Base-by-base conservation (phyloP, 2,329 filamentous ascomycete species). In the Ramularia endophylla region DNA sequence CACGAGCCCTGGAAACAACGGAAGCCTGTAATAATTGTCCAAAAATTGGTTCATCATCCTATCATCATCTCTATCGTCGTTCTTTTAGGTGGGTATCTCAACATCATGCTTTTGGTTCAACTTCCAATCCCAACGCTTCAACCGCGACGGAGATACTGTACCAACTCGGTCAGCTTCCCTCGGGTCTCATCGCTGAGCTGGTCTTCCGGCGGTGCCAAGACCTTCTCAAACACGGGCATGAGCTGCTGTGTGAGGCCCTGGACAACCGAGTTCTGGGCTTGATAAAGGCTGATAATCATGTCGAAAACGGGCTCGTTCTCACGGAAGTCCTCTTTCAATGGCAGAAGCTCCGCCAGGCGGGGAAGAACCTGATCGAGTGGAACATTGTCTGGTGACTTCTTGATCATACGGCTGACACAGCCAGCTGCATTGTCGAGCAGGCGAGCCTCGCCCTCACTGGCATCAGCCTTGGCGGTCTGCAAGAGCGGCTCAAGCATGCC, bases 271-370 rank as follows among this genome's bases (percentile, higher is more conserved):
- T 90, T 83, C 51, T 79, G 75, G 48, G 75, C 70, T 54, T 83
- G 77, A 64, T 88, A 95, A 51, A 97, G 77, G 65, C 85, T 81
- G 65, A 86, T 83, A 58, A 98, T 83, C 78, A 89, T 94, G 64
- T 84, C 78, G 69, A 84, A 98, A 46, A 97, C 81, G 7, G 92
- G 88, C 57, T 87, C 86, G 68, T 98, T 97, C 77, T 97, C 92
- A 67, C 95, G 88, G 57, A 79, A 97, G 65, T 97, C 92, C 62
- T 95, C 89, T 65, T 85, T 86, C 48, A 97, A 74, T 8, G 92
- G 92, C 27, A 97, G 77, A 19, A 89, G 76, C 47, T 78, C 77
- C 42, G 94, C 77, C 19, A 97, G 69, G 1, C 80, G 80, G 18
- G 90, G 89, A 1, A 98, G 77, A 15, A 94, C 86, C 46, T 95